Conservation (phyloP, 768 basidiomycete genomes). For the Phaeotremella fagi region DNA sequence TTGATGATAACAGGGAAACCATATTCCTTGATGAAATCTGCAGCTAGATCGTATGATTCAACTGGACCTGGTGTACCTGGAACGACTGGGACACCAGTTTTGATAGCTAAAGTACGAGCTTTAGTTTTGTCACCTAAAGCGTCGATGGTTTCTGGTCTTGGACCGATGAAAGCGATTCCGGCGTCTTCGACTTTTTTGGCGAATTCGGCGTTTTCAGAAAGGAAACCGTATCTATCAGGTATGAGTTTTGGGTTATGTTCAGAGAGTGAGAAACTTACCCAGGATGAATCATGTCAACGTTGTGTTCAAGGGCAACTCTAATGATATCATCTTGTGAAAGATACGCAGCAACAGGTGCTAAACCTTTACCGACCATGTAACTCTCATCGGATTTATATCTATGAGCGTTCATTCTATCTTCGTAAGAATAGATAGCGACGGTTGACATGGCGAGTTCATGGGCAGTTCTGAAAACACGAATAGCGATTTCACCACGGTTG, state of each 20-base stretch:
- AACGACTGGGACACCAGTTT: constrained; percentile 88
- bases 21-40: constrained; percentile 85
- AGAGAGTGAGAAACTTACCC: constrained; percentile 56
- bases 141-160: constrained; percentile 93
- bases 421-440: constrained; percentile 95
- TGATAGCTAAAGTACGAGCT: constrained; percentile 74
- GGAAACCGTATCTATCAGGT: constrained; percentile 77
- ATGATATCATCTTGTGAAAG: constrained; percentile 98
- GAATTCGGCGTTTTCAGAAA: constrained; percentile 94
- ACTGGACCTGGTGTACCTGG: constrained; percentile 98
- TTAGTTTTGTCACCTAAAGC: constrained; percentile 98
- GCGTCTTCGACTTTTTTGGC: constrained; percentile 98
- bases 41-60: constrained; percentile 68
- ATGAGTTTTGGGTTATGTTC: constrained; percentile 4
- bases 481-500: constrained; percentile 77
- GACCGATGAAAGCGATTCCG: constrained; percentile 94
- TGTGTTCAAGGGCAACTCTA: constrained; percentile 90
- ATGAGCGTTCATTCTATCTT: constrained; percentile 94
- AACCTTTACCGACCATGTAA: constrained; percentile 92
- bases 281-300: constrained; percentile 99
- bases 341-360: constrained; percentile 95
- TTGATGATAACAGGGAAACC: constrained; percentile 99
- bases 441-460: constrained; percentile 99
- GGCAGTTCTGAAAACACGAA: constrained; percentile 95
- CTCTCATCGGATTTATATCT: constrained; percentile 99